Conservation (phyloP, 495 filamentous ascomycete genomes). For the Chaetomium cochliodes region DNA sequence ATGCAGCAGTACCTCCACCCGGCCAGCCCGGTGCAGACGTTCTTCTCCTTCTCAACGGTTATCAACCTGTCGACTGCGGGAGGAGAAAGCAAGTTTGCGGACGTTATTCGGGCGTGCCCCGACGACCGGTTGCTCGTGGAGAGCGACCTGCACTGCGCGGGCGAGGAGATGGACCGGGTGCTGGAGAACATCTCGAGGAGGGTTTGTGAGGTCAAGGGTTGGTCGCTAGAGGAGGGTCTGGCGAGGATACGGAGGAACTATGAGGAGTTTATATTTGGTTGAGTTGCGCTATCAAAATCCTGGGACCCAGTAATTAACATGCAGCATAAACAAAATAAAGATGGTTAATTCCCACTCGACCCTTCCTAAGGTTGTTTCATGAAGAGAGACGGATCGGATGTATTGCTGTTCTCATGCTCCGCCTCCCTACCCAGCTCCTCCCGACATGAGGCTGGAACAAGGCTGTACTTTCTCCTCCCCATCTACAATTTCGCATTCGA, state of each 20-base stretch:
- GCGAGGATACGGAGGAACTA: constrained; percentile 72
- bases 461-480: no score
- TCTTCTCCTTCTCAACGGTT: constrained; percentile 81
- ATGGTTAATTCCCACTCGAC: not conserved
- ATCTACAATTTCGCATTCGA: no score
- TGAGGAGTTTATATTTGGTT: constrained; percentile 73
- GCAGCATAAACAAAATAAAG: no score
- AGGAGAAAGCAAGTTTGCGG: constrained; percentile 47
- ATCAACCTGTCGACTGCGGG: constrained; percentile 69
- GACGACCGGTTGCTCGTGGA: constrained; percentile 79
- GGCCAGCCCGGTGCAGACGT: constrained; percentile 73
- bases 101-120: constrained; percentile 71
- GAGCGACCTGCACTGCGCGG: constrained; percentile 87
- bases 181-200: constrained; percentile 71
- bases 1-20: constrained; percentile 75
- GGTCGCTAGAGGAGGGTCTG: constrained; percentile 71
- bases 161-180: constrained; percentile 72
- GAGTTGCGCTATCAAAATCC: not conserved
- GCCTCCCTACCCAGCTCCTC: no score
- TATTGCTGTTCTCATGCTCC: no score
- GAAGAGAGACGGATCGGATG: no score
- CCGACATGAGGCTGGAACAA: no score
- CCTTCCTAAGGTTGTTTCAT: no score
- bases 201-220: constrained; percentile 75
- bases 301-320: no score